phyloP scores from a whole-genome alignment of 1,284 basidiomycete genomes.

The Fomitopsis schrenkii region DNA sequence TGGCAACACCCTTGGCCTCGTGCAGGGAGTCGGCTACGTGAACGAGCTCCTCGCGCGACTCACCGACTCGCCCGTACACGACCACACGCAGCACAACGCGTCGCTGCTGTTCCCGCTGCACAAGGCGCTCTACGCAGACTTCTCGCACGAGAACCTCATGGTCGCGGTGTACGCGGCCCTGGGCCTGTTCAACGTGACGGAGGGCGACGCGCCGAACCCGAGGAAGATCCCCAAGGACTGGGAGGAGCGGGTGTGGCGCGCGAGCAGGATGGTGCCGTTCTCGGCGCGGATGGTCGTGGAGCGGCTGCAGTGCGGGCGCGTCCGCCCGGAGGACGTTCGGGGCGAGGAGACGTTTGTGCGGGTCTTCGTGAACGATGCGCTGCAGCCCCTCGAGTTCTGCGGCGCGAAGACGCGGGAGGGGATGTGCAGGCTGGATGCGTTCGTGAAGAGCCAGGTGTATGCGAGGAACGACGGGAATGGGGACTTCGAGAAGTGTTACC shows the following conservation, averaged over 20 bases:
- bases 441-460: constrained; percentile 69
- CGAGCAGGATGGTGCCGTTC: constrained; percentile 61
- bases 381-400: constrained; percentile 64
- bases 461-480: constrained; percentile 60
- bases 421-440: constrained; percentile 62
- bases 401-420: constrained; percentile 37
- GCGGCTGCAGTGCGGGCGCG: constrained; percentile 41
- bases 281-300: constrained; percentile 61
- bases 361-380: constrained; percentile 56
- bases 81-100: constrained; percentile 71
- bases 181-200: constrained; percentile 57
- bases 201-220: constrained; percentile 35
- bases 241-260: constrained; percentile 46
- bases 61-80: constrained; percentile 52
- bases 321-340: not conserved
- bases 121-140: constrained; percentile 66
- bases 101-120: constrained; percentile 80
- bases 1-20: constrained; percentile 59
- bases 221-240: constrained; percentile 23
- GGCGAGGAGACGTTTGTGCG: constrained; percentile 15
- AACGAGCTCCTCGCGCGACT: constrained; percentile 82
- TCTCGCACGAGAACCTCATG: constrained; percentile 82
- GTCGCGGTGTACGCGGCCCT: constrained; percentile 70
- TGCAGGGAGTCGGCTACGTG: constrained; percentile 79
- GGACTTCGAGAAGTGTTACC: constrained; percentile 57